Conservation (phyloP, 2,329 filamentous ascomycete genomes). For the Ophiostoma tasmaniense region DNA sequence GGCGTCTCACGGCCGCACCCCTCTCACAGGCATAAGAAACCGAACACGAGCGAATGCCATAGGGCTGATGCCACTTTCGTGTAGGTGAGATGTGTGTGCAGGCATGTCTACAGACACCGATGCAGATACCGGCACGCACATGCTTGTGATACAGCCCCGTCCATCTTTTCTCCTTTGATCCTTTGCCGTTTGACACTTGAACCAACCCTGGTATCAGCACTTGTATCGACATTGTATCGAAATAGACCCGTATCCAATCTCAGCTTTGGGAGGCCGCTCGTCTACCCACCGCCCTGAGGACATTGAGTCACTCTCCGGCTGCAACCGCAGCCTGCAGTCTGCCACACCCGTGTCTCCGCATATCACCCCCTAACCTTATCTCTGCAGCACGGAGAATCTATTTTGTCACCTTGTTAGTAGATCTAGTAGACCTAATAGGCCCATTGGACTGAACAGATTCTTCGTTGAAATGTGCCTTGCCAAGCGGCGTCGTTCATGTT, state of each 20-base stretch:
- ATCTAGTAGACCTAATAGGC: too few species aligned
- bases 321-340: neutral
- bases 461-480: neutral
- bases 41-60: neutral
- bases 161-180: too few species aligned
- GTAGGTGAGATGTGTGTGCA: neutral
- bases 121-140: neutral
- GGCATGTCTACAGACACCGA: neutral
- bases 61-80: neutral
- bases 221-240: neutral
- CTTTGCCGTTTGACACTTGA: too few species aligned
- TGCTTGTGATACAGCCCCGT: too few species aligned
- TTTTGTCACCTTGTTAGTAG: neutral
- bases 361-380: neutral
- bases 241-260: neutral
- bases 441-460: neutral
- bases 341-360: neutral
- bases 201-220: too few species aligned
- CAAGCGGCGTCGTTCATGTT: neutral
- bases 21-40: neutral
- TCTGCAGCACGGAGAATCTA: neutral
- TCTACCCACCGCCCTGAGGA: neutral
- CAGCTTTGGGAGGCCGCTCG: neutral
- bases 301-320: neutral
- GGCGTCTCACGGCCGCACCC: neutral